Conservation (phyloP, 306 rosid genomes). For the Abrus pulchellus region DNA sequence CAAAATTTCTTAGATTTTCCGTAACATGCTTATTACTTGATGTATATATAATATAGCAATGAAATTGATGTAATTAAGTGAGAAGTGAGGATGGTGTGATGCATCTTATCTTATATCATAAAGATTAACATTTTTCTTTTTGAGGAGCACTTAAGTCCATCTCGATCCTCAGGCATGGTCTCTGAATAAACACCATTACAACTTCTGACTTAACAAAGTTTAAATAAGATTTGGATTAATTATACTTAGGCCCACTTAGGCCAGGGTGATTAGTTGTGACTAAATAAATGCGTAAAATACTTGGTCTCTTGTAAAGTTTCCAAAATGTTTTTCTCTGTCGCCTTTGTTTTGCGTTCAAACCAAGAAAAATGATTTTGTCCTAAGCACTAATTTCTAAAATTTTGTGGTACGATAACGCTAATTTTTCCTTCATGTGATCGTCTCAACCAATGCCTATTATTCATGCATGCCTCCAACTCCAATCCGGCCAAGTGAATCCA, state of each 20-base stretch:
- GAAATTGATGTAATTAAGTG: background rate
- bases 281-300: background rate
- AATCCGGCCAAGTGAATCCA: no score
- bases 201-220: background rate
- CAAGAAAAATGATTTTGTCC: background rate
- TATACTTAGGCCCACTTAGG: background rate
- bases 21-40: background rate
- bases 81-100: constrained; percentile 1
- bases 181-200: background rate
- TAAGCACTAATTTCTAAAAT: background rate
- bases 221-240: background rate
- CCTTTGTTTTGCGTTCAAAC: background rate
- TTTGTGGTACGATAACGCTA: background rate
- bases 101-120: background rate
- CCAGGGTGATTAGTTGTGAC: background rate
- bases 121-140: background rate
- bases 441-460: background rate
- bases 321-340: background rate
- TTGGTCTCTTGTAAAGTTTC: background rate
- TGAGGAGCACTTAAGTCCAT: background rate
- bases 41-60: constrained; percentile 1
- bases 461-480: no score
- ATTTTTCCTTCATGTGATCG: background rate
- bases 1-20: background rate
- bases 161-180: background rate